Evolutionary conservation across 2,329 filamentous ascomycete species (phyloP).

Genomic region (Fusarium papillatum): DNA sequence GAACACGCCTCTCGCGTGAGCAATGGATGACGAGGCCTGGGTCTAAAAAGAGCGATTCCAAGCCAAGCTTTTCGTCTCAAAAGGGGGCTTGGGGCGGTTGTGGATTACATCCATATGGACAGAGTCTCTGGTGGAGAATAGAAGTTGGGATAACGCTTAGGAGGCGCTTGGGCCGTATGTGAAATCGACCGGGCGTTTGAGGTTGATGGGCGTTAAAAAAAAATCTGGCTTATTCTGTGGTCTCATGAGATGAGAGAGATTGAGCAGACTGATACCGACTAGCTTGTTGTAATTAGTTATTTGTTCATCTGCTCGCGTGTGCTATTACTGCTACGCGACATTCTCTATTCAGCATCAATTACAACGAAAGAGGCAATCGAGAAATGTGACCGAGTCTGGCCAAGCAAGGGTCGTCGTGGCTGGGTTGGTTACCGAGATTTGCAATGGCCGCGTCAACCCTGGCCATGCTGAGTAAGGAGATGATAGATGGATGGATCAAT

Average conservation of each 20-base stretch:
- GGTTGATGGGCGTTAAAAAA: constrained; percentile 21
- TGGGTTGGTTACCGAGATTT: constrained; percentile 40
- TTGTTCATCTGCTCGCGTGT: background rate
- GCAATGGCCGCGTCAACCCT: constrained; percentile 29
- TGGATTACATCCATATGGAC: background rate
- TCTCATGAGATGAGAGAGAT: background rate
- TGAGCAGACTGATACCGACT: background rate
- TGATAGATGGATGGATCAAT: background rate
- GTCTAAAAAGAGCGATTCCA: constrained; percentile 19
- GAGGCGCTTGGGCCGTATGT: background rate
- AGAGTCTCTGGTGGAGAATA: constrained; percentile 21
- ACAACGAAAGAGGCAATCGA: constrained; percentile 6
- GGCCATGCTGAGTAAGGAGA: constrained; percentile 5
- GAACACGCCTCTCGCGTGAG: constrained; percentile 30
- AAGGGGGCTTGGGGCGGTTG: constrained; percentile 17
- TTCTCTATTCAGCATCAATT: background rate
- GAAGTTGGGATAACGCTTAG: background rate
- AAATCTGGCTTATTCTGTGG: background rate
- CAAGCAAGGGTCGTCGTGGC: constrained; percentile 17
- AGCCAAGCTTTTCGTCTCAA: constrained; percentile 35
- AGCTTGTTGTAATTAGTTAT: background rate
- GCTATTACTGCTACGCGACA: background rate
- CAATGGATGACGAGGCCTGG: constrained; percentile 35
- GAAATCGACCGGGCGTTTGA: constrained; percentile 28
- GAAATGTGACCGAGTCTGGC: constrained; percentile 7